Evolutionary conservation across 176 grass and related monocot genomes (phyloP), one percentile per base, ranked within the genome.

Genomic region (Triticum urartu): DNA sequence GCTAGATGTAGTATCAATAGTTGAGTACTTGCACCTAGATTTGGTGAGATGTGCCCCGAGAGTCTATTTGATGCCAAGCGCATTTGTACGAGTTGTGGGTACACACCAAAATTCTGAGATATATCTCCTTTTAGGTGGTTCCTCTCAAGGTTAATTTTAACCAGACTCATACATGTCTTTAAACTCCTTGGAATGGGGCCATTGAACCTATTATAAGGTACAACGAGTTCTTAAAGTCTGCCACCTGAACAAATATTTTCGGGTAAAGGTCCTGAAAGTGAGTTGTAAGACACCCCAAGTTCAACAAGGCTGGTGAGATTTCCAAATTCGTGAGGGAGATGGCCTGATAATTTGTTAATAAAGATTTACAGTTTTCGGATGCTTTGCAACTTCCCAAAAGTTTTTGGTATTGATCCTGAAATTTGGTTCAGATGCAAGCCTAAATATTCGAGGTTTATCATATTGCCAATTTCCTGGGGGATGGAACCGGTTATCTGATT

Each of bases 301-400:
- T 5, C 3, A 14, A 48, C 45, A 48, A 87, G 36, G 34, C 81
- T 92, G 1, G 4, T 48, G 45, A 13, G 45, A 48, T 5, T 4
- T 48, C 45, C 12, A 14, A 48, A 13, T 14, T 48, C 12, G 13
- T 1, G 3, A 48, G 45, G 45, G 14, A 48, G 45, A 48, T 12
- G 5, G 4, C 45, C 7, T 2, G 91, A 90, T 0, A 90, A 3
- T 61, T 90, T 93, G 45, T 54, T 54, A 2, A 6, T 0, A 85
- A 8, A 13, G 18, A 26, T 67, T 90, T 61, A 0, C 82, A 24
- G 64, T 65, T 85, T 1, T 6, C 17, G 5, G 5, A 54, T 54
- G 48, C 48, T 54, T 17, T 54, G 4, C 9, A 93, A 48, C 1
- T 12, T 76, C 3, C 80, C 73, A 21, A 93, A 90, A 48, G 6